A percentile compares a stretch with the other conserved stretches of the same genome.
phyloP scores from a whole-genome alignment of 805 yeast species.

The Candida ficus region DNA sequence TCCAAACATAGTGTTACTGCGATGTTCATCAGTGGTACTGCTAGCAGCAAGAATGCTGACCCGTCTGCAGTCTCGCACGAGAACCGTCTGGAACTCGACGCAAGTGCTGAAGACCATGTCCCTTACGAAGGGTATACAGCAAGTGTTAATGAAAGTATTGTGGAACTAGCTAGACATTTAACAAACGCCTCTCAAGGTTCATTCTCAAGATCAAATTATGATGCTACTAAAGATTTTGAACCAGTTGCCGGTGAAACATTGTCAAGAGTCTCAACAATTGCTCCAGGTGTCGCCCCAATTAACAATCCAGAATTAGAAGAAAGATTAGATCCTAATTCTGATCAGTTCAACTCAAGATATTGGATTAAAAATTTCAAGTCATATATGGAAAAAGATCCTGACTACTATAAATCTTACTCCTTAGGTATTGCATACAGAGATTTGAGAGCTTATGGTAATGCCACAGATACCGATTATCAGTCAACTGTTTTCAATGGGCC shows the following conservation, averaged over 20 bases:
- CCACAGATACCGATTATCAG: constrained; percentile 57
- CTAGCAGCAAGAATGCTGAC: background rate
- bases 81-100: background rate
- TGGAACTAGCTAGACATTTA: constrained; percentile 5
- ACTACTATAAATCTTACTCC: constrained; percentile 47
- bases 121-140: constrained; percentile 5
- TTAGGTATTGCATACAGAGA: constrained; percentile 53
- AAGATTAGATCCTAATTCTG: constrained; percentile 50
- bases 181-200: constrained; percentile 3
- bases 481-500: constrained; percentile 45
- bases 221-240: constrained; percentile 8
- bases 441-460: constrained; percentile 53
- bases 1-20: background rate
- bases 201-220: constrained; percentile 34
- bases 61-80: background rate
- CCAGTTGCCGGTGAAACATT: constrained; percentile 1
- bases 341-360: constrained; percentile 45
- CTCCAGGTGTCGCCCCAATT: constrained; percentile 34
- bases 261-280: constrained; percentile 7
- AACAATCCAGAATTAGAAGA: constrained; percentile 28
- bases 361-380: constrained; percentile 55
- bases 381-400: constrained; percentile 46
- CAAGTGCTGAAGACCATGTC: background rate
- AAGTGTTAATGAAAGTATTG: constrained; percentile 3
- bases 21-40: background rate